Evolutionary conservation across 225 moss, liverwort and hornwort genomes (phyloP).

Genomic region (Polytrichum formosum): DNA sequence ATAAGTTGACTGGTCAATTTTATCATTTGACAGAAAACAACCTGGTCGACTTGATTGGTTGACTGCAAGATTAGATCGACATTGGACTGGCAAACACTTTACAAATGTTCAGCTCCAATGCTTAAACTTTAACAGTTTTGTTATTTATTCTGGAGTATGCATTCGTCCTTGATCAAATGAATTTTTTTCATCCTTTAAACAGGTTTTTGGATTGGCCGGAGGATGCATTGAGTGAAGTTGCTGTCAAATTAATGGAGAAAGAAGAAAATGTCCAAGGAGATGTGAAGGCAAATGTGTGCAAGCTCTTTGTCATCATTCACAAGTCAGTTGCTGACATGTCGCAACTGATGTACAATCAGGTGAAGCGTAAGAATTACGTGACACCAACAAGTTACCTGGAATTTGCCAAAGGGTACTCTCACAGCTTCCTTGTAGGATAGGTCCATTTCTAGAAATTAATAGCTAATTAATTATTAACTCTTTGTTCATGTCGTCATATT

Average conservation of each 20-base stretch:
- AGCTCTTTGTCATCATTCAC: constrained; percentile 76
- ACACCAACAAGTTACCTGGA: constrained; percentile 85
- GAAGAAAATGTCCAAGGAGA: constrained; percentile 59
- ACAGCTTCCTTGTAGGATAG: not conserved
- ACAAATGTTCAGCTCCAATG: too few relatives aligned
- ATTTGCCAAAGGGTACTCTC: constrained; percentile 69
- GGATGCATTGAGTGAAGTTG: constrained; percentile 74
- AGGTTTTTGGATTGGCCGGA: constrained; percentile 92
- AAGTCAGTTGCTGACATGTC: constrained; percentile 71
- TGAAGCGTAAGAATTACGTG: constrained; percentile 71
- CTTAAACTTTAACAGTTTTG: too few relatives aligned
- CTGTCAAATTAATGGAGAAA: constrained; percentile 51
- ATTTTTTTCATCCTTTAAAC: not conserved
- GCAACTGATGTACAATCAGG: constrained; percentile 55
- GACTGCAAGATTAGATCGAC: too few relatives aligned
- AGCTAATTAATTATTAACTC: too few relatives aligned
- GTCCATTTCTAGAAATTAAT: too few relatives aligned
- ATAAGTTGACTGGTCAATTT: too few relatives aligned
- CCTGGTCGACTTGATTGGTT: too few relatives aligned
- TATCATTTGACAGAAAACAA: too few relatives aligned
- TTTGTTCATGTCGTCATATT: too few relatives aligned
- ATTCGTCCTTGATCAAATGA: too few relatives aligned
- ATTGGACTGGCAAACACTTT: too few relatives aligned
- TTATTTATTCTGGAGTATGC: too few relatives aligned
- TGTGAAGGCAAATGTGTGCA: constrained; percentile 50